Conservation (phyloP, 1,284 basidiomycete species). For the Bjerkandera adusta region DNA sequence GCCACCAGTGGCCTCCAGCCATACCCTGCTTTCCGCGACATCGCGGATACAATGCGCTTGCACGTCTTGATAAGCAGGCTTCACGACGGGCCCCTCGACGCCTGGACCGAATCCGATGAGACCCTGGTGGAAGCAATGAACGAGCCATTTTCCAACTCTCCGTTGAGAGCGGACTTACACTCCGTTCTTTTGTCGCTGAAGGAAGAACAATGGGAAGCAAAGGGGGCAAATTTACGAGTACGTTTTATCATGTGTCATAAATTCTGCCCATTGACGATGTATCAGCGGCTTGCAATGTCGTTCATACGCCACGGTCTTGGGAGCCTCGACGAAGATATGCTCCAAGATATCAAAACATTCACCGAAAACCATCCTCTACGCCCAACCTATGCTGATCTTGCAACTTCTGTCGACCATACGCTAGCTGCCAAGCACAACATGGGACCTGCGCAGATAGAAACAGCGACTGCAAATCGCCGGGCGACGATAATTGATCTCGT, state of each 20-base stretch:
- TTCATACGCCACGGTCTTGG: too few relatives aligned
- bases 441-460: background rate
- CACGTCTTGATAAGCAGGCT: slow-evolving; percentile 33
- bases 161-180: slow-evolving; percentile 29
- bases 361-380: background rate
- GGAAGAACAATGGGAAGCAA: slow-evolving; percentile 35
- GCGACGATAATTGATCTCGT: slow-evolving; percentile 28
- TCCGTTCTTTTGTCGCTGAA: slow-evolving; percentile 28
- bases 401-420: background rate
- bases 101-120: slow-evolving; percentile 24
- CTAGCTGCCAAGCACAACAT: background rate
- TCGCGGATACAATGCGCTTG: slow-evolving; percentile 26
- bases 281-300: too few relatives aligned
- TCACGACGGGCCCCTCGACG: slow-evolving; percentile 20
- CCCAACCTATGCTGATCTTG: background rate
- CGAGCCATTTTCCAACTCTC: slow-evolving; percentile 16
- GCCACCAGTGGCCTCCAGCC: slow-evolving; percentile 24
- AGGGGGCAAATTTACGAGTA: slow-evolving; percentile 31
- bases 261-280: too few relatives aligned
- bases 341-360: background rate
- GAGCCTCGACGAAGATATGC: background rate
- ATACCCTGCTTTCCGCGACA: slow-evolving; percentile 22
- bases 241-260: slow-evolving; percentile 10
- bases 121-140: slow-evolving; percentile 16
- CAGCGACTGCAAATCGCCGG: slow-evolving; percentile 26